phyloP scores from a whole-genome alignment of 371 early-diverging fungal species.

The Paraphysoderma sedebokerense region DNA sequence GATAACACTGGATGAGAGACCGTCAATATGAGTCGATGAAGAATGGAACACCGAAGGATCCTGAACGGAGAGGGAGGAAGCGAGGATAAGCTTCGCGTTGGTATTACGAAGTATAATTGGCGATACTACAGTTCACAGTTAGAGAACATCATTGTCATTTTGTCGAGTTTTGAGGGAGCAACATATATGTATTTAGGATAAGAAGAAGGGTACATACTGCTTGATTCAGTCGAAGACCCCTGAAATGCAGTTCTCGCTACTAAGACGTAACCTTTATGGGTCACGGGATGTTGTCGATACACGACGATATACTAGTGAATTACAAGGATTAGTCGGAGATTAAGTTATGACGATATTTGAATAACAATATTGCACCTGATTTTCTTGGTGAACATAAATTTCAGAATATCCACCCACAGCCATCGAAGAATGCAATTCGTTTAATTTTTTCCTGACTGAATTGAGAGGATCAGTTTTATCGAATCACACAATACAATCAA shows the following conservation, averaged over 20 bases:
- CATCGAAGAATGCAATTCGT: constrained; percentile 59
- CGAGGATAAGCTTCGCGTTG: no score
- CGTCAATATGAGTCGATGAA: no score
- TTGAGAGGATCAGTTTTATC: background rate
- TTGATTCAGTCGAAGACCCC: constrained; percentile 9
- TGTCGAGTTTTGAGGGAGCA: constrained; percentile 43
- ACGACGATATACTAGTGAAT: constrained; percentile 54
- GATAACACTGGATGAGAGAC: no score
- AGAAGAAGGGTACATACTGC: constrained; percentile 10
- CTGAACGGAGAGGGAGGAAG: no score
- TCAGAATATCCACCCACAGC: constrained; percentile 67
- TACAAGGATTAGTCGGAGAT: background rate
- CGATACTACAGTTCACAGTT: no score
- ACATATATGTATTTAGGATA: no score
- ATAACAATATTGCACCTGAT: constrained; percentile 28
- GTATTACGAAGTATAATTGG: no score
- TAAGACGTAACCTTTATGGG: constrained; percentile 76
- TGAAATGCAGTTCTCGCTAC: constrained; percentile 73
- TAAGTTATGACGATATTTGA: constrained; percentile 2
- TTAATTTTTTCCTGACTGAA: constrained; percentile 51
- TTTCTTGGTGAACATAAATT: constrained; percentile 86
- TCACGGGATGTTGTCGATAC: constrained; percentile 77
- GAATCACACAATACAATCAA: background rate
- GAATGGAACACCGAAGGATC: no score
- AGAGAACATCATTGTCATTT: no score